A percentile compares a stretch with the other conserved stretches of the same genome.
Evolutionary conservation across 352 stramenopile species (phyloP).

Genomic region (Globisporangium parvum): DNA sequence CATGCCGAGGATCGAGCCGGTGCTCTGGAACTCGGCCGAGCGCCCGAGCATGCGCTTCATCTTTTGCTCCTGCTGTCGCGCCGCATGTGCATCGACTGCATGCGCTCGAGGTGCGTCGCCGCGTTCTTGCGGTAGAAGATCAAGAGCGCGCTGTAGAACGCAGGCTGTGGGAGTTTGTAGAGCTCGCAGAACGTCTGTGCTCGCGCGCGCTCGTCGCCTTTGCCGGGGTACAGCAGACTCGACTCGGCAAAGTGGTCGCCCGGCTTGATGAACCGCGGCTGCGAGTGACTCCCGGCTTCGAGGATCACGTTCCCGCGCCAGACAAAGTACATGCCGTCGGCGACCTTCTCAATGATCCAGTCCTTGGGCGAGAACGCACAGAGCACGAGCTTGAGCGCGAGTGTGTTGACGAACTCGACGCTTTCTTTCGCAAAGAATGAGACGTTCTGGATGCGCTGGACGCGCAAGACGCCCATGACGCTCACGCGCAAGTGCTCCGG

Average conservation of each 20-base stretch:
- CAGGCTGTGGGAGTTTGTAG: conserved; percentile 53
- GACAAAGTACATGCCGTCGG: conserved; percentile 65
- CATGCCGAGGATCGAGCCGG: conserved; percentile 3
- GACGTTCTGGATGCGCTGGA: conserved; percentile 53
- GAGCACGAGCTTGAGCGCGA: conserved; percentile 41
- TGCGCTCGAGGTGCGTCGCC: conserved; percentile 28
- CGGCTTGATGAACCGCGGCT: conserved; percentile 28
- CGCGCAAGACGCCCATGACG: conserved; percentile 46
- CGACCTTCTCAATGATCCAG: conserved; percentile 64
- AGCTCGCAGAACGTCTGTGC: conserved; percentile 71
- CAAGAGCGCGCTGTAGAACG: conserved; percentile 44
- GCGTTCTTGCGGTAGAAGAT: conserved; percentile 45
- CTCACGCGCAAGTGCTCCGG: conserved; percentile 54
- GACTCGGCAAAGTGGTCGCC: conserved; percentile 57
- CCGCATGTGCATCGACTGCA: conserved; percentile 46
- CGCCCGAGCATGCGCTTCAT: conserved; percentile 70
- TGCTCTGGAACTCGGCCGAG: conserved; percentile 15
- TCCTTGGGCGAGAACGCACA: conserved; percentile 60
- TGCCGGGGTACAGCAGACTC: conserved; percentile 35
- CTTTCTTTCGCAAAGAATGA: conserved; percentile 57
- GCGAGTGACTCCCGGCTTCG: conserved; percentile 18
- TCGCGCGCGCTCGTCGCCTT: conserved; percentile 39
- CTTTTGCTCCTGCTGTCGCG: conserved; percentile 74
- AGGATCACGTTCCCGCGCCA: conserved; percentile 47
- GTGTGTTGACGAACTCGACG: conserved; percentile 66